Conservation (phyloP, 345 rosid species). For the Citrus mangshanensis region DNA sequence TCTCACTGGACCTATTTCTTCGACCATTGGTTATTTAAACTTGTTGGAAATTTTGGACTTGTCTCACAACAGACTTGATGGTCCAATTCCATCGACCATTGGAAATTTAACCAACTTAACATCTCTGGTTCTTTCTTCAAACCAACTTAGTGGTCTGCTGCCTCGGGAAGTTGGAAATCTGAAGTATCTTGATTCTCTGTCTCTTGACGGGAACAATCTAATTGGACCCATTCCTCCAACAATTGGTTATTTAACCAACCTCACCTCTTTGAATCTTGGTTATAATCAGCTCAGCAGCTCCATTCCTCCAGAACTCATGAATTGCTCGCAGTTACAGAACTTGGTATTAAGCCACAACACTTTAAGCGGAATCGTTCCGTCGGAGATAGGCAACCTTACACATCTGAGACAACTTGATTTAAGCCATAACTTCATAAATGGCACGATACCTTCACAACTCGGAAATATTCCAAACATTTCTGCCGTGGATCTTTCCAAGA, state of each 20-base stretch:
- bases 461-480: too few species aligned
- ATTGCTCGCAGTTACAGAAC: too few species aligned
- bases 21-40: not conserved
- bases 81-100: not conserved
- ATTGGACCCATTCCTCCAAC: not conserved
- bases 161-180: not conserved
- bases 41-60: fast-evolving
- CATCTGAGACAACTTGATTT: too few species aligned
- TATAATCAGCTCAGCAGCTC: too few species aligned
- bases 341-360: too few species aligned
- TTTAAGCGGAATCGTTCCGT: too few species aligned
- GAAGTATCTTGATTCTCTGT: not conserved
- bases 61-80: not conserved
- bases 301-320: too few species aligned
- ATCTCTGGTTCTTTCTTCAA: not conserved
- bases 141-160: not conserved
- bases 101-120: not conserved
- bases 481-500: too few species aligned
- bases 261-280: not conserved
- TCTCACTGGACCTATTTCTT: not conserved
- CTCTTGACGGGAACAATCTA: not conserved
- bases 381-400: too few species aligned
- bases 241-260: not conserved
- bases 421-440: too few species aligned
- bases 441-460: too few species aligned